Conservation (phyloP, 225 moss, liverwort and hornwort species). For the Physcomitrellopsis africana region DNA sequence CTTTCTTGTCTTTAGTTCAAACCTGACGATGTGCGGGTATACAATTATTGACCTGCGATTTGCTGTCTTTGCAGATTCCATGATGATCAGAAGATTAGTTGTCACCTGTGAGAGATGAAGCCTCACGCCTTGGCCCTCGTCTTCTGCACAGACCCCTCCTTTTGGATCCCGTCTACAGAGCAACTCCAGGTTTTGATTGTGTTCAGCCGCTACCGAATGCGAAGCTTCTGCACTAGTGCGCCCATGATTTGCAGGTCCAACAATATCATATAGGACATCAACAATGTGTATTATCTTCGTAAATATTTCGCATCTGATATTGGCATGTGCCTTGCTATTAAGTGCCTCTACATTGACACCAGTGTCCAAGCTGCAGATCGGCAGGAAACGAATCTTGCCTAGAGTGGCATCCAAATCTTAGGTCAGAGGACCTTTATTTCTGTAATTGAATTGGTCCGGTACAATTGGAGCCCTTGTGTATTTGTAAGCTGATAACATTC, state of each 20-base stretch:
- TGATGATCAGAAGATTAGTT: constrained; percentile 6
- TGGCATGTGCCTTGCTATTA: constrained; percentile 18
- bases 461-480: neutral
- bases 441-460: constrained; percentile 3
- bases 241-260: constrained; percentile 13
- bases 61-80: constrained; percentile 16
- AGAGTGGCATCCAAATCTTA: constrained; percentile 3
- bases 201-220: constrained; percentile 19
- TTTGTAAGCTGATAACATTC: too few relatives aligned
- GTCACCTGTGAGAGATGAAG: constrained; percentile 23
- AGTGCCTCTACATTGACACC: constrained; percentile 3
- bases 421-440: constrained; percentile 6
- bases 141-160: neutral
- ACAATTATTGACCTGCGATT: constrained; percentile 10
- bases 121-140: constrained; percentile 6
- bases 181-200: constrained; percentile 6
- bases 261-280: neutral
- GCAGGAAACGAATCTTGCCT: neutral
- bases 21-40: neutral
- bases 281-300: neutral
- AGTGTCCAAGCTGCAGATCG: neutral
- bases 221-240: constrained; percentile 16
- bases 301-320: neutral
- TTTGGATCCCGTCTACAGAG: neutral
- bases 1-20: neutral